Evolutionary conservation across 257 asterid genomes (phyloP), one percentile per base, ranked within the genome.

Genomic region (Buddleja alternifolia): DNA sequence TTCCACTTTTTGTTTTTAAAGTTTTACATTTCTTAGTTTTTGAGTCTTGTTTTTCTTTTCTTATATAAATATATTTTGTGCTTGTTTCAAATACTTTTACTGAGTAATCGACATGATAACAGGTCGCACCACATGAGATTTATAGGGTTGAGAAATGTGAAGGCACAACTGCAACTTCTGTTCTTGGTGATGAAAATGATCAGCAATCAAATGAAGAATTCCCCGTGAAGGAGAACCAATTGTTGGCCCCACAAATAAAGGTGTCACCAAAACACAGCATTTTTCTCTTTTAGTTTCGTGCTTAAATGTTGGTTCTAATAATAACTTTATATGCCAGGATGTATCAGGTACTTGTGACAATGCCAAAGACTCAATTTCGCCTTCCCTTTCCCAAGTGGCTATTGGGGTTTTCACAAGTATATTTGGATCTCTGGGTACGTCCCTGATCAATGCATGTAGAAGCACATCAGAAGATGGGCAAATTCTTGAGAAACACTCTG

Each of bases 41-140:
- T 6, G 2, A 3, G 34, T 29, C n/a, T n/a, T 29, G 34, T 29
- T 63, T 47, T 42, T 67, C 41, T 34, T 48, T 42, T 11, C 34
- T 54, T 32, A 32, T 23, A 29, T 24, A 20, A 37, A 37, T n/a
- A 8, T 41, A 8, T 63, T 54, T 47, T 23, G 29, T 50, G 42
- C 36, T 29, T 29, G 34, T 29, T 29, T 29, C 34, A 29, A 29
- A 29, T 29, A 5, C 5, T 29, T 29, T 29, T 29, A 5, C 78
- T 67, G 69, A 57, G 20, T 69, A 65, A 42, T 71, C 34, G 52
- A 60, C 56, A 59, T 66, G 16, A 19, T 59, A 66, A 52, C 82
- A 93, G 99, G 96, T 87, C 6, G 83, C 84, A 3, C 97, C 99
- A 12, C 66, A 83, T 68, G 96, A 91, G 88, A 81, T 94, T 75